These are phyloP conservation scores for Apiotrichum brassicae DNA, from an alignment of 1,284 basidiomycete species.

Conservation along the genomic window DNA sequence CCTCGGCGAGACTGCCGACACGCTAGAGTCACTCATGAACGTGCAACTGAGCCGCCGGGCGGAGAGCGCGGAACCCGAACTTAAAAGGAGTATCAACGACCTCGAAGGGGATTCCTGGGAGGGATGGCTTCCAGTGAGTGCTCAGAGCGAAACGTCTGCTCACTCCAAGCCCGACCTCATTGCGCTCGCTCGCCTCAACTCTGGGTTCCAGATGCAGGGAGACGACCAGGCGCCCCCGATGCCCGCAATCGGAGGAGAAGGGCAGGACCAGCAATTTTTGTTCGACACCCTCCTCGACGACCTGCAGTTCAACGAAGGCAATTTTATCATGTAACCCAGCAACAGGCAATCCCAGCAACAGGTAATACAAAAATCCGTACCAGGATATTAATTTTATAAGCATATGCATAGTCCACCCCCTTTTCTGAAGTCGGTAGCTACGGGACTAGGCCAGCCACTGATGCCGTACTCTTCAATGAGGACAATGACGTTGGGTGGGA, in stretches of 20 bases:
- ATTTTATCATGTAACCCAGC: constrained; percentile 16
- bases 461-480: too few relatives aligned
- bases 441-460: too few relatives aligned
- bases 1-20: constrained; percentile 17
- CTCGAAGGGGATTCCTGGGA: constrained; percentile 14
- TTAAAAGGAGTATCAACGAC: constrained; percentile 12
- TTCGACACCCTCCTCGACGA: constrained; percentile 17
- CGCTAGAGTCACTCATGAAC: constrained; percentile 13
- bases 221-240: not conserved
- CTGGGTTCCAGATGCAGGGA: constrained; percentile 4
- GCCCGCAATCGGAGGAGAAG: not conserved
- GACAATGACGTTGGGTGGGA: too few relatives aligned
- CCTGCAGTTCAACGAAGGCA: constrained; percentile 16
- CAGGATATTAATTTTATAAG: too few relatives aligned
- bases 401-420: too few relatives aligned
- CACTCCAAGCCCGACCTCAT: constrained; percentile 10
- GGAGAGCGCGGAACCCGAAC: constrained; percentile 1
- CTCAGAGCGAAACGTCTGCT: not conserved
- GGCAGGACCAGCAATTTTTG: constrained; percentile 3
- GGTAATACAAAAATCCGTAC: too few relatives aligned
- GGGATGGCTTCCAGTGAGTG: constrained; percentile 14
- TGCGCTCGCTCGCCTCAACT: constrained; percentile 11
- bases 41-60: constrained; percentile 13
- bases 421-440: too few relatives aligned
- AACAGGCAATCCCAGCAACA: too few relatives aligned